phyloP scores from a whole-genome alignment of 2,329 filamentous ascomycete genomes.

The Fusarium falciforme region DNA sequence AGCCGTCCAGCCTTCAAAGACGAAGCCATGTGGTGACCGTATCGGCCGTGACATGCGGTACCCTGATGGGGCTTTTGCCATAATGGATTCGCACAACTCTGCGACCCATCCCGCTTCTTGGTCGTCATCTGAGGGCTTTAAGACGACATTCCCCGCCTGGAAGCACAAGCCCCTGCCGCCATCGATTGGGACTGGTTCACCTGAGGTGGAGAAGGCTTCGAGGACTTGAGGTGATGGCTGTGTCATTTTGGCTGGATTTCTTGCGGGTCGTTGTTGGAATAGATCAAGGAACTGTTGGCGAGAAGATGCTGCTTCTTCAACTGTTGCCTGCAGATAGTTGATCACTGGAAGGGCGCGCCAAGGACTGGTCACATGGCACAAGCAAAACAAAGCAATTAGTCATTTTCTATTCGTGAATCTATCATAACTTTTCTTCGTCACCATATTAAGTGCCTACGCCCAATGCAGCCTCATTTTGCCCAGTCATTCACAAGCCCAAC shows the following conservation, averaged over 20 bases:
- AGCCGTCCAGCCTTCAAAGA: conserved; percentile 5
- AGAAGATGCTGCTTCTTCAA: not conserved
- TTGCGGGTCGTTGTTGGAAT: not conserved
- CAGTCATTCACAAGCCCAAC: conserved; percentile 34
- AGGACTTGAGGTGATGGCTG: not conserved
- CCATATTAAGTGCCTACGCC: not conserved
- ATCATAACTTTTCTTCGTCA: not conserved
- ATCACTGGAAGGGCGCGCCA: not conserved
- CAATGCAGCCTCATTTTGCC: not conserved
- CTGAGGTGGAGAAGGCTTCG: not conserved
- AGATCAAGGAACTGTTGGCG: not conserved
- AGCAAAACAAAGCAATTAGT: not conserved
- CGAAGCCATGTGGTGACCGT: not conserved
- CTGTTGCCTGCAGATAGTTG: not conserved
- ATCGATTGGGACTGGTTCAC: not conserved
- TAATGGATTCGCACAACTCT: not conserved
- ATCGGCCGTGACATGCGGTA: not conserved
- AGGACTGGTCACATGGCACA: not conserved
- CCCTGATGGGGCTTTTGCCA: not conserved
- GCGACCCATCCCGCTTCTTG: conserved; percentile 1
- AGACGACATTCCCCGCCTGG: not conserved
- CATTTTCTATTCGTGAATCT: not conserved
- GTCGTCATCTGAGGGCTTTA: conserved; percentile 10
- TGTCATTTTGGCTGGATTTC: not conserved
- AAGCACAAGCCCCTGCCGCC: conserved; percentile 7